Evolutionary conservation across 2,329 filamentous ascomycete genomes (phyloP).

Genomic region (Cladosporium austrohemisphaericum): DNA sequence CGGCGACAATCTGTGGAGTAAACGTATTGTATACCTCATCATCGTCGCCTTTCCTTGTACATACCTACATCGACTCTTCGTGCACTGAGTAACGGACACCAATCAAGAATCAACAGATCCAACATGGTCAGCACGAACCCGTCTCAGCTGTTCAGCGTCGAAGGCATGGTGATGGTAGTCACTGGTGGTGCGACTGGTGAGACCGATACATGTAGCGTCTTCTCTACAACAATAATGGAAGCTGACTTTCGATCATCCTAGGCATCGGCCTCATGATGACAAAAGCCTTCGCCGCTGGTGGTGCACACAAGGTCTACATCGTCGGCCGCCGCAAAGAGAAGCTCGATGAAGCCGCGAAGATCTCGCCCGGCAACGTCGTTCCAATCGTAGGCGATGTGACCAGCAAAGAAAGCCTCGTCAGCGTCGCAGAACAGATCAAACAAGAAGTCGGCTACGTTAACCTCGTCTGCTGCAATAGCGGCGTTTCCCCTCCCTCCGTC

Average conservation of each 20-base stretch:
- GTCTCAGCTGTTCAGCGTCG: conserved; percentile 46
- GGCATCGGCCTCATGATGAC: conserved; percentile 48
- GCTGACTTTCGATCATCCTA: conserved; percentile 12
- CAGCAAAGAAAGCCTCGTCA: conserved; percentile 38
- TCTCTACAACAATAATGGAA: neutral
- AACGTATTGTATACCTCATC: neutral
- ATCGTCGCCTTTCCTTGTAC: neutral
- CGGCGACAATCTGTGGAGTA: neutral
- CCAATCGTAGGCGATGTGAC: conserved; percentile 45
- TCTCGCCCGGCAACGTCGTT: conserved; percentile 34
- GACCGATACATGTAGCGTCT: too few relatives aligned
- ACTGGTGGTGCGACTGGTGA: conserved; percentile 54
- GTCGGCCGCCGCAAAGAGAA: conserved; percentile 47
- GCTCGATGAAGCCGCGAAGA: conserved; percentile 43
- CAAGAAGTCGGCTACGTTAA: conserved; percentile 33
- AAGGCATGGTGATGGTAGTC: conserved; percentile 51
- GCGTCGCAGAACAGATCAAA: conserved; percentile 36
- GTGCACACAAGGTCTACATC: conserved; percentile 52
- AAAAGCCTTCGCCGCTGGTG: conserved; percentile 42
- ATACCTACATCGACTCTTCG: neutral
- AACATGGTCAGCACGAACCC: neutral
- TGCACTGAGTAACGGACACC: neutral
- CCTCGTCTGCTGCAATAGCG: conserved; percentile 39
- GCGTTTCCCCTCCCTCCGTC: conserved; percentile 23
- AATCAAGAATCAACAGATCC: neutral